phyloP scores from a whole-genome alignment of 192 early-diverging fungal genomes.

The Mortierella antarctica region DNA sequence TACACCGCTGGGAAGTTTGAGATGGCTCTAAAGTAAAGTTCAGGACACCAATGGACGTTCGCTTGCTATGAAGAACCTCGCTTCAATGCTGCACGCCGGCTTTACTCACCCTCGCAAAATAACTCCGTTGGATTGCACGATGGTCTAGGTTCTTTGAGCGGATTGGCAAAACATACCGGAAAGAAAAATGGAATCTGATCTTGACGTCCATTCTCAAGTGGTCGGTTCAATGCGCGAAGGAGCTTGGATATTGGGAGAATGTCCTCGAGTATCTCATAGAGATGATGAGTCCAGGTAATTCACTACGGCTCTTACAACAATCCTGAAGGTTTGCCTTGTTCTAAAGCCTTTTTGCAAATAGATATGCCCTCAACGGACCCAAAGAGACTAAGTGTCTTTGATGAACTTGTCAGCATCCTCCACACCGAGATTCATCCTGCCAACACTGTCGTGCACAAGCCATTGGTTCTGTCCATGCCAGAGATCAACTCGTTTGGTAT shows the following conservation, averaged over 20 bases:
- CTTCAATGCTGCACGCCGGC: neutral
- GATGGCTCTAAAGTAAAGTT: slow-evolving; percentile 77
- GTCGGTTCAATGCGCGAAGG: slow-evolving; percentile 77
- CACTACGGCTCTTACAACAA: too few relatives aligned
- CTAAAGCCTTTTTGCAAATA: neutral
- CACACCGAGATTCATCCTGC: slow-evolving; percentile 28
- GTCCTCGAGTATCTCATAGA: slow-evolving; percentile 80
- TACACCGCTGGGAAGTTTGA: slow-evolving; percentile 80
- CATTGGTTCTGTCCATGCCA: slow-evolving; percentile 65
- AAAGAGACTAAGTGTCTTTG: slow-evolving; percentile 36
- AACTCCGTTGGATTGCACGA: neutral
- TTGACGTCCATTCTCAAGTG: slow-evolving; percentile 74
- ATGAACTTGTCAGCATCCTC: slow-evolving; percentile 33
- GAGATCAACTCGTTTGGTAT: slow-evolving; percentile 71
- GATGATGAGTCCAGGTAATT: slow-evolving; percentile 63
- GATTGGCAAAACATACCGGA: slow-evolving; percentile 89
- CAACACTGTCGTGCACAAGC: slow-evolving; percentile 32
- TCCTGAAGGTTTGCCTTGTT: neutral
- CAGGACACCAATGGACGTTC: neutral
- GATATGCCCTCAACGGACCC: slow-evolving; percentile 54
- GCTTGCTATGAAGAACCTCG: neutral
- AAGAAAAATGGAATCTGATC: slow-evolving; percentile 82
- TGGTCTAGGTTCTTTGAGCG: slow-evolving; percentile 80
- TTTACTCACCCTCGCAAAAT: neutral
- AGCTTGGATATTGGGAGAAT: slow-evolving; percentile 67